phyloP scores from a whole-genome alignment of 1,284 basidiomycete species.

The Cutaneotrichosporon daszewskae region DNA sequence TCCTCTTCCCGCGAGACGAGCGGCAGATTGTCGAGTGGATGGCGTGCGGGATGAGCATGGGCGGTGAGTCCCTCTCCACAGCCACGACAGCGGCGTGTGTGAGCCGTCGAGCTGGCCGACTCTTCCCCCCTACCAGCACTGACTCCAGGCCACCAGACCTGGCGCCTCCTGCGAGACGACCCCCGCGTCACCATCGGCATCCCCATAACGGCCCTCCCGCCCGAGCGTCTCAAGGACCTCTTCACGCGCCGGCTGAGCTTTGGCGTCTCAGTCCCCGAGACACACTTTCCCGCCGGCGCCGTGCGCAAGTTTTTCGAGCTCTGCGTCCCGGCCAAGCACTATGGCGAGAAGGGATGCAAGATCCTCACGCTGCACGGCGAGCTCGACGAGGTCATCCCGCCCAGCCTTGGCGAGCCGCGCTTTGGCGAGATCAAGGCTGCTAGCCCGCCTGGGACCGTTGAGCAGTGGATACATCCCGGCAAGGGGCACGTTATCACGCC shows the following conservation, averaged over 20 bases:
- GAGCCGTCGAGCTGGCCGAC: too few species aligned
- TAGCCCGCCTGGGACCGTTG: slow-evolving; percentile 13
- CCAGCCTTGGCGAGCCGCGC: slow-evolving; percentile 24
- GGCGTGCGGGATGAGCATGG: slow-evolving; percentile 51
- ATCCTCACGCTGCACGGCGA: slow-evolving; percentile 62
- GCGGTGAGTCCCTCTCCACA: slow-evolving; percentile 28
- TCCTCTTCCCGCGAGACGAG: slow-evolving; percentile 69
- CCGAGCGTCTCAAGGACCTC: slow-evolving; percentile 3
- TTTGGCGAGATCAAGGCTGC: slow-evolving; percentile 26
- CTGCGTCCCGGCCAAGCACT: slow-evolving; percentile 47
- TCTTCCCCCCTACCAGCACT: neutral
- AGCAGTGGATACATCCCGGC: slow-evolving; percentile 39
- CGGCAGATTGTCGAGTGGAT: slow-evolving; percentile 63
- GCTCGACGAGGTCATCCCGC: slow-evolving; percentile 41
- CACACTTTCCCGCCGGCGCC: neutral
- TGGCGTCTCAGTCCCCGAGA: slow-evolving; percentile 47
- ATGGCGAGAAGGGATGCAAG: slow-evolving; percentile 63
- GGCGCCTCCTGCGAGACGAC: slow-evolving; percentile 47
- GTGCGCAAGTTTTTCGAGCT: slow-evolving; percentile 41
- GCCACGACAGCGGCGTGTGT: too few species aligned
- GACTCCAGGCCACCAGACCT: slow-evolving; percentile 5
- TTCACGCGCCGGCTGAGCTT: slow-evolving; percentile 56
- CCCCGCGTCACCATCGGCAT: slow-evolving; percentile 8
- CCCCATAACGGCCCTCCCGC: slow-evolving; percentile 4
- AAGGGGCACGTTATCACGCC: slow-evolving; percentile 42